These are phyloP conservation scores for Sordariomycetes sp. DNA, from an alignment of 2,329 filamentous ascomycete species.

Conservation along the genomic window DNA sequence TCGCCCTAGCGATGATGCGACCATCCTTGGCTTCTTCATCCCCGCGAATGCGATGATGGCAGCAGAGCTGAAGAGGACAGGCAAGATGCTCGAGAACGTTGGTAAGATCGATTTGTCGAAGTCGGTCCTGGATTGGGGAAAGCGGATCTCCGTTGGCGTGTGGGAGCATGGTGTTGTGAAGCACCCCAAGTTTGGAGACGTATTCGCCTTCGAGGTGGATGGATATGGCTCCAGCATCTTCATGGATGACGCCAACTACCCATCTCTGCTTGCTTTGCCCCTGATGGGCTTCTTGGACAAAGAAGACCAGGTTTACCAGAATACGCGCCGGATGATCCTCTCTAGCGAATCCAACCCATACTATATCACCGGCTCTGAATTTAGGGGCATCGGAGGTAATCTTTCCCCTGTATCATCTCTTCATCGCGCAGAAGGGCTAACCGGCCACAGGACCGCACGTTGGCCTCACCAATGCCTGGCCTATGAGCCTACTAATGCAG, in stretches of 20 bases:
- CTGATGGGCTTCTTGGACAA: constrained; percentile 60
- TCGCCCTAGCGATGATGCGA: constrained; percentile 87
- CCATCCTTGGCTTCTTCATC: constrained; percentile 88
- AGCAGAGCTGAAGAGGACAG: constrained; percentile 67
- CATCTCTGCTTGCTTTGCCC: constrained; percentile 66
- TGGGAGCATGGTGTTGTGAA: constrained; percentile 73
- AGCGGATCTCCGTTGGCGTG: constrained; percentile 60
- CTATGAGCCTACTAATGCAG: constrained; percentile 87
- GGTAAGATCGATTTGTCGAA: constrained; percentile 40
- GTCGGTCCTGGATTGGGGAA: constrained; percentile 42
- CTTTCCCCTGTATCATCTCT: neutral
- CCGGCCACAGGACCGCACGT: constrained; percentile 43
- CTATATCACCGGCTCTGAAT: constrained; percentile 62
- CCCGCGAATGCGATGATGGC: constrained; percentile 95
- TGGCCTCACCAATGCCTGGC: constrained; percentile 85
- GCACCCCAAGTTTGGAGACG: constrained; percentile 61
- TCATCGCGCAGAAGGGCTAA: neutral
- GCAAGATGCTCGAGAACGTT: constrained; percentile 50
- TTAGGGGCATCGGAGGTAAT: constrained; percentile 78
- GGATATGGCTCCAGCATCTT: constrained; percentile 71
- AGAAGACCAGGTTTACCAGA: constrained; percentile 63
- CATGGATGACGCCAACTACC: constrained; percentile 86
- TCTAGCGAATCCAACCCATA: constrained; percentile 74
- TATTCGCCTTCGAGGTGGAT: constrained; percentile 82
- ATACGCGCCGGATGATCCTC: constrained; percentile 70